Conservation (phyloP, 139 green algal genomes). For the Astrephomene gubernaculifera region DNA sequence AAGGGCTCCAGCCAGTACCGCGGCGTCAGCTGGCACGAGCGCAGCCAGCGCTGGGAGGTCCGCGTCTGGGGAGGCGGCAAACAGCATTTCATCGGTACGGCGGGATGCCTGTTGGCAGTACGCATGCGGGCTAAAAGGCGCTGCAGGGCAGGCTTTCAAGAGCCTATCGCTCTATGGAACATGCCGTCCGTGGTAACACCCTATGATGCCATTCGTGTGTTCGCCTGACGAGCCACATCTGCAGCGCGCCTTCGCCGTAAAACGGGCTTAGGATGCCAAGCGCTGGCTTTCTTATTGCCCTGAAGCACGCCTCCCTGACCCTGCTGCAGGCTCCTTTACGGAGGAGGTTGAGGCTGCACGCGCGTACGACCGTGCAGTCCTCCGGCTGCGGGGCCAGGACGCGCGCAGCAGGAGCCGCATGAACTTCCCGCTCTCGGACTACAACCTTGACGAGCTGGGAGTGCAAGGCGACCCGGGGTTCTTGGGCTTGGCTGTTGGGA, state of each 20-base stretch:
- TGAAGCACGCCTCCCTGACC: not conserved
- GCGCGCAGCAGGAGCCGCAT: slow-evolving; percentile 57
- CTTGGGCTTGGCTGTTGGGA: not conserved
- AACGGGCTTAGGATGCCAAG: too few species aligned
- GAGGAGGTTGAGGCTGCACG: slow-evolving; percentile 61
- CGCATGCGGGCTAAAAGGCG: too few species aligned
- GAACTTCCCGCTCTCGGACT: slow-evolving; percentile 70
- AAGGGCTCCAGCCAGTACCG: slow-evolving; percentile 66
- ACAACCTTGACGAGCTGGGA: slow-evolving; percentile 60
- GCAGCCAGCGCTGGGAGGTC: slow-evolving; percentile 64
- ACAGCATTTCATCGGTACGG: slow-evolving; percentile 69
- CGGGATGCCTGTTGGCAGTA: too few species aligned
- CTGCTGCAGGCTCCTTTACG: slow-evolving; percentile 47
- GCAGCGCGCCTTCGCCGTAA: too few species aligned
- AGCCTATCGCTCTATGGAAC: too few species aligned
- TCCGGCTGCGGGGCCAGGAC: slow-evolving; percentile 53
- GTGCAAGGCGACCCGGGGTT: not conserved
- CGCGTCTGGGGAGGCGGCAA: slow-evolving; percentile 67
- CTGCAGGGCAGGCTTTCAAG: too few species aligned
- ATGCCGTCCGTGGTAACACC: too few species aligned
- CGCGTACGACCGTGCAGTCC: slow-evolving; percentile 62
- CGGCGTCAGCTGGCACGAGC: slow-evolving; percentile 59
- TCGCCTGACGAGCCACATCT: too few species aligned
- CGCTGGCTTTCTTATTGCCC: too few species aligned
- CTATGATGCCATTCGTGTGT: too few species aligned